Evolutionary conservation across 768 basidiomycete species (phyloP).

Genomic region (Naganishia kalamii): DNA sequence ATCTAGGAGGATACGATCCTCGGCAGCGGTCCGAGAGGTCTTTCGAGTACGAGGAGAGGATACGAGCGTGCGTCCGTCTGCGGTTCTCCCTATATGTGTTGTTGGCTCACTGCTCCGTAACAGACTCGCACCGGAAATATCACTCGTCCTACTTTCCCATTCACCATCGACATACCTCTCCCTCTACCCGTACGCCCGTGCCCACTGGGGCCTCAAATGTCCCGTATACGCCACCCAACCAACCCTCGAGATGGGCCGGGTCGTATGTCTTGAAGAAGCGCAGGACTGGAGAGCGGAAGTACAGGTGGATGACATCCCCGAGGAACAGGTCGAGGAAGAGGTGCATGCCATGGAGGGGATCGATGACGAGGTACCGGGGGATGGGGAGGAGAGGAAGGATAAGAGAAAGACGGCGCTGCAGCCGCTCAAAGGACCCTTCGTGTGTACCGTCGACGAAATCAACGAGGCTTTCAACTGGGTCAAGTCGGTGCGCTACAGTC

Average conservation of each 20-base stretch:
- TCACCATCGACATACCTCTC: conserved; percentile 84
- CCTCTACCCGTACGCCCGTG: conserved; percentile 84
- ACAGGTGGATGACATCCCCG: conserved; percentile 29
- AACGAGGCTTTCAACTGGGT: conserved; percentile 87
- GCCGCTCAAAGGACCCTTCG: conserved; percentile 53
- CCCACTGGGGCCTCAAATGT: conserved; percentile 78
- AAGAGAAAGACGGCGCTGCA: conserved; percentile 9
- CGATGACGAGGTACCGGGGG: conserved; percentile 23
- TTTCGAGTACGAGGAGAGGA: conserved; percentile 42
- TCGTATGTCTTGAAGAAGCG: conserved; percentile 80
- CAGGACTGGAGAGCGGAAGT: conserved; percentile 57
- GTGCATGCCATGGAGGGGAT: neutral
- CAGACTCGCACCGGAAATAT: conserved; percentile 72
- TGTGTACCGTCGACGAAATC: conserved; percentile 71
- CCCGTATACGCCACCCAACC: conserved; percentile 91
- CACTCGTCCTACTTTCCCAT: conserved; percentile 88
- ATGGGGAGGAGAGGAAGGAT: conserved; percentile 29
- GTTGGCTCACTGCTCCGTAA: neutral
- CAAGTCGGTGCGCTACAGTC: conserved; percentile 87
- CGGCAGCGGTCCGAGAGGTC: conserved; percentile 26
- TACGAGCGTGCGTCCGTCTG: conserved; percentile 37
- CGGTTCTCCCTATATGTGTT: neutral
- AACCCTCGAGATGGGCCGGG: conserved; percentile 89
- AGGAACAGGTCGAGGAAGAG: neutral
- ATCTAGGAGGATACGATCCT: conserved; percentile 67